Evolutionary conservation across 768 basidiomycete genomes (phyloP).

Genomic region (Suillus occidentalis): DNA sequence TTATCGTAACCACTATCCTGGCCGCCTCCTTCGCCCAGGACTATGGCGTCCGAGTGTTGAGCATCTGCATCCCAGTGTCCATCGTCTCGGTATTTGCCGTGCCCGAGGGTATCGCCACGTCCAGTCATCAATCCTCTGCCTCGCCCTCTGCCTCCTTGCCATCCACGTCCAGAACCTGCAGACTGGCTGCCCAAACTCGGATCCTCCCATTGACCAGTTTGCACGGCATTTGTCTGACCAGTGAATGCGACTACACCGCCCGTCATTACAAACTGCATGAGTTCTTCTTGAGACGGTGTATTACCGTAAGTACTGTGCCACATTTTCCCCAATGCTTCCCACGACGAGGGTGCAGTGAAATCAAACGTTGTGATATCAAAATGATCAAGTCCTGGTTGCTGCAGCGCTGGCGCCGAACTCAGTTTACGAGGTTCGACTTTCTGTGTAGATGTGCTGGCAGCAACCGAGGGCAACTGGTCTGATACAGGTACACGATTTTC

Average conservation of each 20-base stretch:
- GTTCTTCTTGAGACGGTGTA: constrained; percentile 69
- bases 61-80: constrained; percentile 33
- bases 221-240: constrained; percentile 18
- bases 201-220: constrained; percentile 26
- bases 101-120: constrained; percentile 28
- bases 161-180: constrained; percentile 36
- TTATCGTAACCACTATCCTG: constrained; percentile 9
- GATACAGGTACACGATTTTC: constrained; percentile 49
- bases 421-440: constrained; percentile 33
- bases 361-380: constrained; percentile 77
- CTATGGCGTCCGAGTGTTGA: constrained; percentile 55
- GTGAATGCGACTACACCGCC: constrained; percentile 25
- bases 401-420: constrained; percentile 40
- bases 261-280: constrained; percentile 71
- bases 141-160: constrained; percentile 39
- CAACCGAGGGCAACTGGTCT: constrained; percentile 43
- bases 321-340: constrained; percentile 79
- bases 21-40: constrained; percentile 51
- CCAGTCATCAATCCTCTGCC: constrained; percentile 36
- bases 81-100: constrained; percentile 51
- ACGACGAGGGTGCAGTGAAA: constrained; percentile 68
- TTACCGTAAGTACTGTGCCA: constrained; percentile 71
- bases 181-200: constrained; percentile 29
- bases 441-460: constrained; percentile 58
- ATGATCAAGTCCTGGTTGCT: constrained; percentile 53